These are phyloP conservation scores for Lasiodiplodia hormozganensis DNA, from an alignment of 2,329 filamentous ascomycete species.

Conservation along the genomic window DNA sequence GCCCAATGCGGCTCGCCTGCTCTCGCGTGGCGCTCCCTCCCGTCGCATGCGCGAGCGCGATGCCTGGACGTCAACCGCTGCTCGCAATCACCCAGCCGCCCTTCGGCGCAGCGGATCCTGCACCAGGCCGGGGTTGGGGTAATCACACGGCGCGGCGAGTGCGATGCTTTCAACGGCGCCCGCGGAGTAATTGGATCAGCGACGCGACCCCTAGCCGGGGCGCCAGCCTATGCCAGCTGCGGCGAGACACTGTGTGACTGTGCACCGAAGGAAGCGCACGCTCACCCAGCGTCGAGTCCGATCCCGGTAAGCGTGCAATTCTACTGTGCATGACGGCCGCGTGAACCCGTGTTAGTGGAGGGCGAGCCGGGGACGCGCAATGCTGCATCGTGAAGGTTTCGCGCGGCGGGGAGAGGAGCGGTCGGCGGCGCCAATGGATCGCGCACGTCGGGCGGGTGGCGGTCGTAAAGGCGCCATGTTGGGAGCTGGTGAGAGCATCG, in stretches of 20 bases:
- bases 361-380: conserved; percentile 16
- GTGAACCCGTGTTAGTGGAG: conserved; percentile 11
- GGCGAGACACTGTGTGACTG: conserved; percentile 21
- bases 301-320: conserved; percentile 15
- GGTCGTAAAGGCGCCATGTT: conserved; percentile 12
- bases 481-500: conserved; percentile 15
- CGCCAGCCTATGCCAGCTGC: conserved; percentile 12
- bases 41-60: too few species aligned
- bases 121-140: background rate
- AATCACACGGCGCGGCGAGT: background rate
- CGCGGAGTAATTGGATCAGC: conserved; percentile 13
- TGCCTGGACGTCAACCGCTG: conserved; percentile 1
- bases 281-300: conserved; percentile 8
- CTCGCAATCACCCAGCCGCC: conserved; percentile 22
- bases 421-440: conserved; percentile 7
- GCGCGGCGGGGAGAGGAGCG: background rate
- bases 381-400: conserved; percentile 11
- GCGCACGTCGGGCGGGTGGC: background rate
- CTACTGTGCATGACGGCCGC: conserved; percentile 8
- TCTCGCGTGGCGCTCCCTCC: background rate
- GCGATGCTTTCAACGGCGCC: conserved; percentile 22
- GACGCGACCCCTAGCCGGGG: conserved; percentile 5
- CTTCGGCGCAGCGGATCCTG: background rate
- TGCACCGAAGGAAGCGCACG: background rate
- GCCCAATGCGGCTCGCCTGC: background rate